Percentiles rank a stretch among this genome's conserved stretches.
Evolutionary conservation across 495 filamentous ascomycete species (phyloP).

Genomic region (Apodospora peruviana): DNA sequence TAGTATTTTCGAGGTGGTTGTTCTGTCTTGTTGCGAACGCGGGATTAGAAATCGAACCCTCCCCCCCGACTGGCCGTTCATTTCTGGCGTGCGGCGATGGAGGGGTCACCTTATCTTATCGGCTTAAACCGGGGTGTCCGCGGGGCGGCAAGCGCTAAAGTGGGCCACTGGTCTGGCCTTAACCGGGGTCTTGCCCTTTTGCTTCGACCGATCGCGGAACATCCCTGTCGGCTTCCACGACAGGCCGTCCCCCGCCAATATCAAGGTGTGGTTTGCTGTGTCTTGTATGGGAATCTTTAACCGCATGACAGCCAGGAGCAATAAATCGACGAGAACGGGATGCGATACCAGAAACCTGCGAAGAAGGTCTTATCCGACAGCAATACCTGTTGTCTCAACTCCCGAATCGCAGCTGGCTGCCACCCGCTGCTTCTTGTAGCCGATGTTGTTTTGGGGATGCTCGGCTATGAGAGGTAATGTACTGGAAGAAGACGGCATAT

Average conservation of each 20-base stretch:
- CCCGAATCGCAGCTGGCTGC: too few species aligned
- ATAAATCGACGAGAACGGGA: background rate
- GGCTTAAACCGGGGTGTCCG: too few species aligned
- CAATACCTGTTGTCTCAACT: background rate
- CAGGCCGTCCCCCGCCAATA: background rate
- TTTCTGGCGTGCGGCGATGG: conserved; percentile 4
- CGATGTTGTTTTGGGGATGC: background rate
- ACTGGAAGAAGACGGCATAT: conserved; percentile 3
- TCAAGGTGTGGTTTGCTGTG: background rate
- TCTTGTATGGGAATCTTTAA: too few species aligned
- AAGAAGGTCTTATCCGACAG: background rate
- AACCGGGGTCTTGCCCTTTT: conserved; percentile 5
- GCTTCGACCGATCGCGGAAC: background rate
- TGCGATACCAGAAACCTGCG: background rate
- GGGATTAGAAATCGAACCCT: conserved; percentile 22
- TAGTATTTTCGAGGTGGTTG: background rate
- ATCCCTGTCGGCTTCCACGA: background rate
- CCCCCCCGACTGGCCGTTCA: background rate
- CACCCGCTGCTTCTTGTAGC: too few species aligned
- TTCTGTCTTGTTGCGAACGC: background rate
- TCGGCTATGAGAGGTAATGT: background rate
- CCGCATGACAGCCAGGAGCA: too few species aligned
- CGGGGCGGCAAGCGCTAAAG: too few species aligned
- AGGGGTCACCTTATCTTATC: too few species aligned
- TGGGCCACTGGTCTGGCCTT: too few species aligned